Conservation (phyloP, 257 asterid species). For the Lithospermum erythrorhizon region DNA sequence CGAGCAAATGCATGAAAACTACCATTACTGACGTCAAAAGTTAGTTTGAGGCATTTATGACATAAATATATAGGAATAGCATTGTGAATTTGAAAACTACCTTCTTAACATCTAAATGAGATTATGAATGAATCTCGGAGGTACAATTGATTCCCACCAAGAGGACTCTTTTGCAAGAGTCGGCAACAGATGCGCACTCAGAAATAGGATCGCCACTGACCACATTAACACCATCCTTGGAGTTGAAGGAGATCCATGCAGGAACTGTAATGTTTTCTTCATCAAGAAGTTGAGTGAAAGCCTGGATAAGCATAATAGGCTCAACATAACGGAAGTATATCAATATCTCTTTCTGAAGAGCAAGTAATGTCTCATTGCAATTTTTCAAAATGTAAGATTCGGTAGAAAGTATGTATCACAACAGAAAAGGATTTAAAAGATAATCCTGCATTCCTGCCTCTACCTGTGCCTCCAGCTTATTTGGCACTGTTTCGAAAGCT, state of each 20-base stretch:
- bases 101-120: constrained; percentile 59
- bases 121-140: constrained; percentile 71
- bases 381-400: not conserved
- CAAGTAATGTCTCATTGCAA: constrained; percentile 15
- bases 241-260: constrained; percentile 83
- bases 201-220: constrained; percentile 75
- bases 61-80: not conserved
- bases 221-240: constrained; percentile 76
- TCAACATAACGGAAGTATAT: not conserved
- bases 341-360: constrained; percentile 5
- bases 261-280: constrained; percentile 66
- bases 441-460: not conserved
- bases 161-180: constrained; percentile 50
- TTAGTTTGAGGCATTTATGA: not conserved
- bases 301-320: constrained; percentile 27
- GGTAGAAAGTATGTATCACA: not conserved
- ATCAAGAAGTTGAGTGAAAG: constrained; percentile 66
- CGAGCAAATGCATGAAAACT: not conserved
- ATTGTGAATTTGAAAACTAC: constrained; percentile 18
- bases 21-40: not conserved
- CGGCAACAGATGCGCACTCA: constrained; percentile 63
- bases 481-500: constrained; percentile 88
- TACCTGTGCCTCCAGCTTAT: constrained; percentile 86
- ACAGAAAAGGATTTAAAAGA: not conserved
- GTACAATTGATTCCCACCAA: constrained; percentile 86